Conservation (phyloP, 192 early-diverging fungal species). For the Mortierella antarctica region DNA sequence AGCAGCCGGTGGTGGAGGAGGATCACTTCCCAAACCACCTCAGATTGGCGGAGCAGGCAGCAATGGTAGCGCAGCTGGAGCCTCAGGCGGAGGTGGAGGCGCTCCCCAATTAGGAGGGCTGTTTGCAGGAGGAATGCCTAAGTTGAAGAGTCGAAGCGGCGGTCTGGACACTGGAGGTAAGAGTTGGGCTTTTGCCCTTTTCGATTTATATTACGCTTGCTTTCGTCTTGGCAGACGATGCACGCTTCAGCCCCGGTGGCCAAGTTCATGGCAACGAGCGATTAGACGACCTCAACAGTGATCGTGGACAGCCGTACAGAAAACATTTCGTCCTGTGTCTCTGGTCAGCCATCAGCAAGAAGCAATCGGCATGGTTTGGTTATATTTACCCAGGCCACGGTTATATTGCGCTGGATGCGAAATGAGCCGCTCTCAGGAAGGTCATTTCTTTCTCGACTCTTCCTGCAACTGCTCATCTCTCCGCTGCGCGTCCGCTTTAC, state of each 20-base stretch:
- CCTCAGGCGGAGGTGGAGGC: constrained; percentile 48
- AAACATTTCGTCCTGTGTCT: neutral
- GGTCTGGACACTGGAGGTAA: constrained; percentile 64
- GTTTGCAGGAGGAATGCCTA: constrained; percentile 73
- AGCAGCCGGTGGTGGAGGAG: constrained; percentile 16
- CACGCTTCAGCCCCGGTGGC: neutral
- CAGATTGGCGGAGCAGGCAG: constrained; percentile 34
- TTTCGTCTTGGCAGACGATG: constrained; percentile 7
- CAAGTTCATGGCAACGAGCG: neutral
- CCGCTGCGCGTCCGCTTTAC: too few relatives aligned
- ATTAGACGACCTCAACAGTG: neutral
- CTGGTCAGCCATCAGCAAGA: neutral
- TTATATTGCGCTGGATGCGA: constrained; percentile 16
- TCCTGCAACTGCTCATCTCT: neutral
- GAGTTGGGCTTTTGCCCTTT: constrained; percentile 9
- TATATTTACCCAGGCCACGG: constrained; percentile 7
- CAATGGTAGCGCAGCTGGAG: constrained; percentile 19
- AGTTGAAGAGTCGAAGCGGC: constrained; percentile 66
- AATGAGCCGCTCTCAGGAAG: constrained; percentile 31
- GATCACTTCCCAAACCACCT: constrained; percentile 41
- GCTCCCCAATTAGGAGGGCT: constrained; percentile 66
- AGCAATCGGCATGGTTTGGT: neutral
- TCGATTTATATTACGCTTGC: constrained; percentile 15
- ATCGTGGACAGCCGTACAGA: neutral
- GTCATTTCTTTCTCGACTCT: neutral